phyloP scores from a whole-genome alignment of 192 early-diverging fungal species.

The Entrophospora sp. region DNA sequence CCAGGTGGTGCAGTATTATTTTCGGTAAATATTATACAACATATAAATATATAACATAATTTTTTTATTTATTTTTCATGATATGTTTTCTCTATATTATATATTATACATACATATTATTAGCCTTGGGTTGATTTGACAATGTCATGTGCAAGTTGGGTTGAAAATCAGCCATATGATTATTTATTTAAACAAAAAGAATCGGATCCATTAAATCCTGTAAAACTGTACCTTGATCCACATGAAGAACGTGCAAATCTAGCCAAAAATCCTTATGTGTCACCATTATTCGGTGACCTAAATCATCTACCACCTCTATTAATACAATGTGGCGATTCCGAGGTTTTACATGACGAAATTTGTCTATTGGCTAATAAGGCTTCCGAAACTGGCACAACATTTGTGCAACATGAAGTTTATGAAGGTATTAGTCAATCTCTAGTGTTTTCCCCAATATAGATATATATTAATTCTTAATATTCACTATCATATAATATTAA shows the following conservation, averaged over 20 bases:
- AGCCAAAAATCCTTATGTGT: slow-evolving; percentile 43
- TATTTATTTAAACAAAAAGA: slow-evolving; percentile 25
- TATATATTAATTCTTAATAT: not conserved
- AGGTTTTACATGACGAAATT: slow-evolving; percentile 40
- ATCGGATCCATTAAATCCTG: slow-evolving; percentile 33
- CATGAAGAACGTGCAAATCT: slow-evolving; percentile 23
- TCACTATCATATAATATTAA: not conserved
- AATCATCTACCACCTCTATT: slow-evolving; percentile 38
- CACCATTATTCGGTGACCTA: slow-evolving; percentile 41
- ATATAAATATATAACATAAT: too few relatives aligned
- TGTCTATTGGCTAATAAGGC: slow-evolving; percentile 28
- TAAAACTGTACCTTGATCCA: slow-evolving; percentile 32
- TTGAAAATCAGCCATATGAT: slow-evolving; percentile 28
- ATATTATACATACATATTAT: too few relatives aligned
- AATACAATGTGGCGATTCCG: slow-evolving; percentile 46
- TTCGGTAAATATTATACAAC: too few relatives aligned
- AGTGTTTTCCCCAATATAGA: too few relatives aligned
- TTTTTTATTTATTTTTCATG: not conserved
- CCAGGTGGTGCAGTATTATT: slow-evolving; percentile 49
- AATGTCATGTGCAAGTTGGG: slow-evolving; percentile 43
- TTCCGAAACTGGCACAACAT: slow-evolving; percentile 13
- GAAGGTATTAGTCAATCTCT: too few relatives aligned
- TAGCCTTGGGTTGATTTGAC: slow-evolving; percentile 52
- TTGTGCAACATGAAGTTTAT: slow-evolving; percentile 18
- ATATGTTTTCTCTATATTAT: not conserved